These are phyloP conservation scores for Pseudopediastrum boryanum DNA, from an alignment of 139 green algal genomes.

Conservation along the genomic window DNA sequence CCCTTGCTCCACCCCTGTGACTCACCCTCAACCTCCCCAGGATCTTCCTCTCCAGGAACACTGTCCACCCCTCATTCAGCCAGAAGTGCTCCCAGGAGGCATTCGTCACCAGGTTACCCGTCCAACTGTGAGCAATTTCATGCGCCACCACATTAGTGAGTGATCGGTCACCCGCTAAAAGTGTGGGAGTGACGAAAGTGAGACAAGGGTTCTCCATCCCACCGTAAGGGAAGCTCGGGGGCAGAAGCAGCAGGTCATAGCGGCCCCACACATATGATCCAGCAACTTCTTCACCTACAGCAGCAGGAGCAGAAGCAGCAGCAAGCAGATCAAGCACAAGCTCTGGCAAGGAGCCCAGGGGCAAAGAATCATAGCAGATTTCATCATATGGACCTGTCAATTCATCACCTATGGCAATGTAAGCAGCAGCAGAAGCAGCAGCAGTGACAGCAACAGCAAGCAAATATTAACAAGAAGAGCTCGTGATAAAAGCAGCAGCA, in stretches of 20 bases:
- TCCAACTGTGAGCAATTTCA: constrained; percentile 91
- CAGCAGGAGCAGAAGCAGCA: too few relatives aligned
- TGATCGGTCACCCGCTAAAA: constrained; percentile 88
- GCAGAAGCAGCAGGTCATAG: constrained; percentile 95
- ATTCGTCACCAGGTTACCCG: constrained; percentile 93
- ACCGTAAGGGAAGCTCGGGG: constrained; percentile 60
- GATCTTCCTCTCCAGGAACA: constrained; percentile 90
- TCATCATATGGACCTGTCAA: too few relatives aligned
- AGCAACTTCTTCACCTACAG: constrained; percentile 78
- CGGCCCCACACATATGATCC: constrained; percentile 90
- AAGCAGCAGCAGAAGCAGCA: too few relatives aligned
- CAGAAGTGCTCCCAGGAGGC: constrained; percentile 73
- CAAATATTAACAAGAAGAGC: too few relatives aligned
- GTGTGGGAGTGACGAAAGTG: constrained; percentile 90
- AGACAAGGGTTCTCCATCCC: constrained; percentile 94
- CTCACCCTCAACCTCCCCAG: constrained; percentile 66
- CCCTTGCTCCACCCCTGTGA: too few relatives aligned
- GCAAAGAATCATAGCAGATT: too few relatives aligned
- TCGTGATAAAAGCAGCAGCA: too few relatives aligned
- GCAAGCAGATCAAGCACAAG: too few relatives aligned
- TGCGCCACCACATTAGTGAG: constrained; percentile 35
- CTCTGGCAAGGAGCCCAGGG: too few relatives aligned
- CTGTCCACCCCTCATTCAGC: constrained; percentile 73
- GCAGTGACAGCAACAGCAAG: too few relatives aligned
- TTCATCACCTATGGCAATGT: too few relatives aligned